Evolutionary conservation across 345 rosid genomes (phyloP).

Genomic region (Clausena lansium): DNA sequence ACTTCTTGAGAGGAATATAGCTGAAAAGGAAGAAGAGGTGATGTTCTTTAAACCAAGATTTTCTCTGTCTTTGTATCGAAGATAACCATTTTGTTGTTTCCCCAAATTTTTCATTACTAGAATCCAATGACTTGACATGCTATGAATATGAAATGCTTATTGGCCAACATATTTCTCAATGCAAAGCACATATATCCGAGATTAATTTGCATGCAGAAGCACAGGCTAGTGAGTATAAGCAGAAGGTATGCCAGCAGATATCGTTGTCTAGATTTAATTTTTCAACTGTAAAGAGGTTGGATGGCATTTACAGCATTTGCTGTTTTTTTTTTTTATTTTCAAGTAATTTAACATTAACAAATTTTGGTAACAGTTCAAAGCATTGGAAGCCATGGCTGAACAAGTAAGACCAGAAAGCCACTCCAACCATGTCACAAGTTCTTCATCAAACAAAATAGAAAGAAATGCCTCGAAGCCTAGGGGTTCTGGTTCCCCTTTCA

Average conservation of each 20-base stretch:
- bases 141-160: constrained; percentile 5
- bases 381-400: constrained; percentile 85
- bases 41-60: constrained; percentile 10
- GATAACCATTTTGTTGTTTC: not conserved
- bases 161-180: constrained; percentile 57
- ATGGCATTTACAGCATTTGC: not conserved
- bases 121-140: constrained; percentile 6
- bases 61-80: not conserved
- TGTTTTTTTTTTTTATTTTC: not conserved
- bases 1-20: constrained; percentile 50
- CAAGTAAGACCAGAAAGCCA: constrained; percentile 76
- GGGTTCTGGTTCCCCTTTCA: constrained; percentile 95
- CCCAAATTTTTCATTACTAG: not conserved
- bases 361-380: constrained; percentile 56
- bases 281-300: too few relatives aligned
- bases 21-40: constrained; percentile 71
- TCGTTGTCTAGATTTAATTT: constrained; percentile 19
- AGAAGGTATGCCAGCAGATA: constrained; percentile 52
- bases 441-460: constrained; percentile 56
- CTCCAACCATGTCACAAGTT: constrained; percentile 39
- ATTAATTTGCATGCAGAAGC: constrained; percentile 92
- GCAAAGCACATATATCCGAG: constrained; percentile 69
- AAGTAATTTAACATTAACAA: constrained; percentile 5
- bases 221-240: constrained; percentile 83
- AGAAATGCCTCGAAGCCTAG: constrained; percentile 61